phyloP scores from a whole-genome alignment of 805 yeast species.

The Teunomyces barrocoloradensis region DNA sequence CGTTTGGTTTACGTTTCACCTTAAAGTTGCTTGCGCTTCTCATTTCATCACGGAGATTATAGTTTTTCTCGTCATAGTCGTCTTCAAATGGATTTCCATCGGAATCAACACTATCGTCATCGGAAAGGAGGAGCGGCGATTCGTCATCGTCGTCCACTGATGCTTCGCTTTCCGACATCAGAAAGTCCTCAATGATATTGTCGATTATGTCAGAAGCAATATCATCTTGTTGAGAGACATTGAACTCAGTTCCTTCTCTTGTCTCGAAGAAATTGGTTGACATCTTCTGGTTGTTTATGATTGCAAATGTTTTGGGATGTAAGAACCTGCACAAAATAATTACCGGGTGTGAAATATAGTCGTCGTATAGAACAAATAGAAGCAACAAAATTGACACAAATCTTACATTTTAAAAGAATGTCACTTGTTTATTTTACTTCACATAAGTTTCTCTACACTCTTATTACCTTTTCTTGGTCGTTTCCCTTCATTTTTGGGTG shows the following conservation, averaged over 20 bases:
- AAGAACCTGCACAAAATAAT: neutral
- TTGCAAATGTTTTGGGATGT: neutral
- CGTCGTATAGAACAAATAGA: too few relatives aligned
- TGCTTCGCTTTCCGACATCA: conserved; percentile 6
- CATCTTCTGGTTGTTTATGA: conserved; percentile 10
- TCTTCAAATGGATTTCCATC: conserved; percentile 30
- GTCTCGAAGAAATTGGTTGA: conserved; percentile 22
- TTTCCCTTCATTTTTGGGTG: too few relatives aligned
- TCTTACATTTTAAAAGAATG: too few relatives aligned
- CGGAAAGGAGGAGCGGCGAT: conserved; percentile 15
- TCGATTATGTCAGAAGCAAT: conserved; percentile 16
- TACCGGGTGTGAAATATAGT: too few relatives aligned
- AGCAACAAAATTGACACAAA: too few relatives aligned
- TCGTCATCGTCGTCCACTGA: conserved; percentile 10
- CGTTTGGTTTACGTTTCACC: conserved; percentile 35
- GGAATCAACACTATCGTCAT: conserved; percentile 21
- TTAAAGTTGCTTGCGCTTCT: conserved; percentile 67
- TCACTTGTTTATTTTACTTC: too few relatives aligned
- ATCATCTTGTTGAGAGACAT: conserved; percentile 14
- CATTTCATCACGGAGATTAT: conserved; percentile 58
- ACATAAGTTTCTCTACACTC: too few relatives aligned
- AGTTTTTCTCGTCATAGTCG: conserved; percentile 37
- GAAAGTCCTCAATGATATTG: conserved; percentile 6
- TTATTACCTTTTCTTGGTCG: too few relatives aligned
- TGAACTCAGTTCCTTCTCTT: conserved; percentile 9